Conservation (phyloP, 2,329 filamentous ascomycete species). For the Clarireedia sp. region DNA sequence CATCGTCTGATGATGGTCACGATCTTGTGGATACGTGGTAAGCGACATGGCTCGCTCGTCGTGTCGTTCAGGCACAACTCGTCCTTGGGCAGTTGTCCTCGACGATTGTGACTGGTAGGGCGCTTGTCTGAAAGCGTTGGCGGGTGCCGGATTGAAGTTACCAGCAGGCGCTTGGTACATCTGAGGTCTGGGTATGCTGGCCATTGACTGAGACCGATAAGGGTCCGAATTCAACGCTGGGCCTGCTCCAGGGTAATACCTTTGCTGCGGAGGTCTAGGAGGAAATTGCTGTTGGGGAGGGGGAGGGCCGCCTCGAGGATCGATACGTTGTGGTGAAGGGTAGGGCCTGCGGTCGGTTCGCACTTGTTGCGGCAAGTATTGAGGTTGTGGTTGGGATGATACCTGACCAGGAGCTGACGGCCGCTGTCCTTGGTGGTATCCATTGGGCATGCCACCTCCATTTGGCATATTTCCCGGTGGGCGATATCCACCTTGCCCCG, state of each 20-base stretch:
- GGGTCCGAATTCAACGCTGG: conserved; percentile 76
- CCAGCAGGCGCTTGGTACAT: conserved; percentile 59
- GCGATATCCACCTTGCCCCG: conserved; percentile 32
- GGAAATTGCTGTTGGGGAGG: conserved; percentile 35
- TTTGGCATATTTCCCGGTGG: conserved; percentile 13
- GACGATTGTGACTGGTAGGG: conserved; percentile 61
- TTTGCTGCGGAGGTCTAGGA: conserved; percentile 43
- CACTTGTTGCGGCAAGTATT: conserved; percentile 52
- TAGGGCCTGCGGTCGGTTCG: conserved; percentile 62
- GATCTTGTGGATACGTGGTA: conserved; percentile 72
- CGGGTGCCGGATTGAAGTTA: conserved; percentile 58
- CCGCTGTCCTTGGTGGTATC: conserved; percentile 43
- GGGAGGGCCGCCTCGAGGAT: conserved; percentile 27
- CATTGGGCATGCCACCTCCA: conserved; percentile 34
- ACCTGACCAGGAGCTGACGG: conserved; percentile 25
- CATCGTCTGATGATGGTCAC: conserved; percentile 82
- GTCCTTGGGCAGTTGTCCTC: conserved; percentile 81
- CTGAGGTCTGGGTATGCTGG: conserved; percentile 63
- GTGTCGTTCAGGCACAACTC: conserved; percentile 82
- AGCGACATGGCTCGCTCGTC: conserved; percentile 95
- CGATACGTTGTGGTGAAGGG: conserved; percentile 44
- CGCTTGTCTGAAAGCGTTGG: conserved; percentile 70
- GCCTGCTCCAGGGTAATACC: conserved; percentile 50
- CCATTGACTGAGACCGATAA: conserved; percentile 90
- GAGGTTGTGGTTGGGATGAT: conserved; percentile 42